Conservation (phyloP, 257 asterid species). For the Ligustrum vulgare region DNA sequence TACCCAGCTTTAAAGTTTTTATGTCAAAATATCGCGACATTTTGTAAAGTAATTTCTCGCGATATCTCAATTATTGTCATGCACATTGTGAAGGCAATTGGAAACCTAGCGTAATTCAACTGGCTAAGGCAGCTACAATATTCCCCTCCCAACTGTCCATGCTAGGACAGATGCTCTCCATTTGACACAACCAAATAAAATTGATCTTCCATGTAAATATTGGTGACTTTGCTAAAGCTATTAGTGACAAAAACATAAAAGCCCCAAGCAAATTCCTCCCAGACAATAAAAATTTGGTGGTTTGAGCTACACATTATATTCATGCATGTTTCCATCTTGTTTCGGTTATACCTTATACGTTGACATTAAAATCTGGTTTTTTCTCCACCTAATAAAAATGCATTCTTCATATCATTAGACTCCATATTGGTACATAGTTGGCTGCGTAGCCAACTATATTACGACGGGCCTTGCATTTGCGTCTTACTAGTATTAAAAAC, state of each 20-base stretch:
- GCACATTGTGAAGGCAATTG: too few species aligned
- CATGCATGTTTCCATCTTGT: not conserved
- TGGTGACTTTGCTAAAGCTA: not conserved
- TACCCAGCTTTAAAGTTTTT: too few species aligned
- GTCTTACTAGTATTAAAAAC: too few species aligned
- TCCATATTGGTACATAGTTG: not conserved
- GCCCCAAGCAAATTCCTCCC: not conserved
- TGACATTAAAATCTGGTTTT: not conserved
- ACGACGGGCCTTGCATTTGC: too few species aligned
- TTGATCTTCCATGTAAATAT: not conserved
- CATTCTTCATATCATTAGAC: not conserved
- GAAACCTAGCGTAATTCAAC: too few species aligned
- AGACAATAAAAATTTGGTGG: not conserved
- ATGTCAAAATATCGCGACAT: too few species aligned
- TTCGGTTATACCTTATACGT: not conserved
- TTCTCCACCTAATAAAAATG: not conserved
- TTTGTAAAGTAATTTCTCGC: too few species aligned
- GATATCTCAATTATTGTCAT: too few species aligned
- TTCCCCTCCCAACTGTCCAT: conserved; percentile 22
- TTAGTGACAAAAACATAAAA: not conserved
- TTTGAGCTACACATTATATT: not conserved
- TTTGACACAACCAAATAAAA: conserved; percentile 34
- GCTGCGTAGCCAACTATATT: too few species aligned
- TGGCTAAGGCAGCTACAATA: conserved; percentile 22
- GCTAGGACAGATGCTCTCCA: conserved; percentile 41